Evolutionary conservation across 805 yeast genomes (phyloP).

Genomic region (Suhomyces vadensis): DNA sequence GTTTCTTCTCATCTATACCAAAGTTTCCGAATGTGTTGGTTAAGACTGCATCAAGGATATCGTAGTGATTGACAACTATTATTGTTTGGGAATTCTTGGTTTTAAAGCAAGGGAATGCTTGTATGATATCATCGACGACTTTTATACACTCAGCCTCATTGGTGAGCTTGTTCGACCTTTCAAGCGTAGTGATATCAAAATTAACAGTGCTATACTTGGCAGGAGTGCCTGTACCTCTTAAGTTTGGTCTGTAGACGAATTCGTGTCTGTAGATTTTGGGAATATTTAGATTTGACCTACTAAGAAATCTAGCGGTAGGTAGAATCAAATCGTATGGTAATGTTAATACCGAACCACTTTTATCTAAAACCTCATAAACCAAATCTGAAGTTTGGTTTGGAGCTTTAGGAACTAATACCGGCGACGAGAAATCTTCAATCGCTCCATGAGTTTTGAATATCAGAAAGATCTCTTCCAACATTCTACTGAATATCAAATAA

Average conservation of each 20-base stretch:
- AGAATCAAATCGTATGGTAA: conserved; percentile 86
- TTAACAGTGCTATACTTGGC: conserved; percentile 77
- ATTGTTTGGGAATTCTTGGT: conserved; percentile 47
- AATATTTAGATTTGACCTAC: conserved; percentile 53
- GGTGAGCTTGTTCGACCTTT: conserved; percentile 44
- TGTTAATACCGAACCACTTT: conserved; percentile 84
- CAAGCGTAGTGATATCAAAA: conserved; percentile 74
- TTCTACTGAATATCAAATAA: conserved; percentile 57
- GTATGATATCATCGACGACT: conserved; percentile 72
- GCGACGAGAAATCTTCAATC: conserved; percentile 67
- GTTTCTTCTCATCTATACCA: conserved; percentile 62
- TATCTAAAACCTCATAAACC: conserved; percentile 79
- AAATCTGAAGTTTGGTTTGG: conserved; percentile 61
- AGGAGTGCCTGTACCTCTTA: conserved; percentile 65
- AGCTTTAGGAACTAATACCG: conserved; percentile 75
- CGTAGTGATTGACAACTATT: conserved; percentile 77
- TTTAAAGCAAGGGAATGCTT: conserved; percentile 66
- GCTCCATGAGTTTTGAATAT: conserved; percentile 87
- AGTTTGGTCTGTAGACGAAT: conserved; percentile 71
- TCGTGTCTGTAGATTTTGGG: conserved; percentile 74
- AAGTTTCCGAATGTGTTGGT: conserved; percentile 76
- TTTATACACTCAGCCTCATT: conserved; percentile 89
- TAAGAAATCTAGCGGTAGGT: conserved; percentile 84
- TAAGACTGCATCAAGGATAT: conserved; percentile 65
- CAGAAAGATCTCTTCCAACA: conserved; percentile 57